Evolutionary conservation across 192 early-diverging fungal species (phyloP).

Genomic region (Jimgerdemannia lactiflua): DNA sequence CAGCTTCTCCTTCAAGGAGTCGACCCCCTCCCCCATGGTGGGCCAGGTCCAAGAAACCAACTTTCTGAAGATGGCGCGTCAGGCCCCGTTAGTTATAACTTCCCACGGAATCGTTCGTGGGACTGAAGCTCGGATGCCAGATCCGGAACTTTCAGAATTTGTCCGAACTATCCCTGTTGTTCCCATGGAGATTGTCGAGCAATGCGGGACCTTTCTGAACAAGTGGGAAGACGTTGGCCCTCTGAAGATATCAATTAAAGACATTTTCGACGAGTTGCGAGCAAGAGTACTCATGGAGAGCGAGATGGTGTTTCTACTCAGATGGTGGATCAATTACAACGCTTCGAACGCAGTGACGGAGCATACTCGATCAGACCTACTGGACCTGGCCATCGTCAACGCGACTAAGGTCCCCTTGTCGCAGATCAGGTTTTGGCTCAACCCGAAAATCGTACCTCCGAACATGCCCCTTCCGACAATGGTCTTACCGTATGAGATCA

Average conservation of each 20-base stretch:
- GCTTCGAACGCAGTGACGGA: conserved; percentile 11
- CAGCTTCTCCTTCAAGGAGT: conserved; percentile 61
- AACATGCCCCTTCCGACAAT: conserved; percentile 57
- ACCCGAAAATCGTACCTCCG: conserved; percentile 61
- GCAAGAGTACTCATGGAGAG: conserved; percentile 43
- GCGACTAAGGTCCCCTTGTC: conserved; percentile 39
- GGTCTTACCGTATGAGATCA: conserved; percentile 60
- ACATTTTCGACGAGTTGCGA: conserved; percentile 65
- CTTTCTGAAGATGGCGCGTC: conserved; percentile 52
- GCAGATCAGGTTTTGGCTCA: conserved; percentile 55
- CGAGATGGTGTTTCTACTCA: conserved; percentile 65
- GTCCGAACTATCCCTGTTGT: conserved; percentile 47
- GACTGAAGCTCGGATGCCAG: conserved; percentile 57
- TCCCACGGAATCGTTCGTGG: conserved; percentile 57
- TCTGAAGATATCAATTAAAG: conserved; percentile 29
- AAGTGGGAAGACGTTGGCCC: no score
- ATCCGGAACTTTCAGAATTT: conserved; percentile 51
- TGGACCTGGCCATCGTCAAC: conserved; percentile 12
- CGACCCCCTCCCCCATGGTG: conserved; percentile 35
- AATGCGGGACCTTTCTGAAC: no score
- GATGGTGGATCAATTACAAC: conserved; percentile 71
- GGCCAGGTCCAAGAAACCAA: conserved; percentile 5
- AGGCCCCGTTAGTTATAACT: conserved; percentile 59
- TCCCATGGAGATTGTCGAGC: no score
- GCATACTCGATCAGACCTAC: no score